Evolutionary conservation across 2,329 filamentous ascomycete genomes (phyloP).

Genomic region (Apiospora marii): DNA sequence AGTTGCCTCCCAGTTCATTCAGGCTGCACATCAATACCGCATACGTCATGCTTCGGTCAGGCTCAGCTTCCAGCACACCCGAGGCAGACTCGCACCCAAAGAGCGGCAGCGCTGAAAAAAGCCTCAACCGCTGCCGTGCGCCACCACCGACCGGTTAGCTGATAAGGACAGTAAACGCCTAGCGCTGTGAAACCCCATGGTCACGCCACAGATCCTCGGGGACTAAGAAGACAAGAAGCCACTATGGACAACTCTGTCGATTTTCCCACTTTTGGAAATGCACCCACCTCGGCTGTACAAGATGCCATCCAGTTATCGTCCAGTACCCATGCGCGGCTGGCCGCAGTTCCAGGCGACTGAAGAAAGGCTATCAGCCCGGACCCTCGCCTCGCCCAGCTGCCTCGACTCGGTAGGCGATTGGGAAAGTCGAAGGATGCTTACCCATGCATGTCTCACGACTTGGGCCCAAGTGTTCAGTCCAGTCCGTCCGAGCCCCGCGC

Average conservation of each 20-base stretch:
- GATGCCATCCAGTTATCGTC: neutral
- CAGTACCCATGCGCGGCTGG: neutral
- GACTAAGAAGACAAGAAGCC: neutral
- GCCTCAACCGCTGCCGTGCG: constrained; percentile 11
- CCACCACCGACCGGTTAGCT: neutral
- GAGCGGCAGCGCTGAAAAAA: neutral
- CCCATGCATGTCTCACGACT: constrained; percentile 3
- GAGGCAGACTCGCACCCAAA: neutral
- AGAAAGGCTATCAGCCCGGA: neutral
- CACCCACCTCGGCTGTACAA: neutral
- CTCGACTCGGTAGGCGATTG: neutral
- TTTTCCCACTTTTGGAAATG: neutral
- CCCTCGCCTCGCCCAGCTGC: neutral
- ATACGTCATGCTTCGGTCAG: neutral
- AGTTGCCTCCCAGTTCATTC: neutral
- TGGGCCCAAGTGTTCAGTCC: neutral
- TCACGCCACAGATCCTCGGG: neutral
- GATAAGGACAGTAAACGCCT: neutral
- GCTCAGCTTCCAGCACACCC: neutral
- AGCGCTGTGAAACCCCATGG: neutral
- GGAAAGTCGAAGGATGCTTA: neutral
- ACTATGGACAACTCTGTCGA: neutral
- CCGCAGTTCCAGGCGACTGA: neutral
- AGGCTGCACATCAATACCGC: neutral
- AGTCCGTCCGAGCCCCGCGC: neutral